A percentile compares a stretch with the other conserved stretches of the same genome.
Evolutionary conservation across 805 yeast species (phyloP).

Genomic region (Starmerella tilneyi): DNA sequence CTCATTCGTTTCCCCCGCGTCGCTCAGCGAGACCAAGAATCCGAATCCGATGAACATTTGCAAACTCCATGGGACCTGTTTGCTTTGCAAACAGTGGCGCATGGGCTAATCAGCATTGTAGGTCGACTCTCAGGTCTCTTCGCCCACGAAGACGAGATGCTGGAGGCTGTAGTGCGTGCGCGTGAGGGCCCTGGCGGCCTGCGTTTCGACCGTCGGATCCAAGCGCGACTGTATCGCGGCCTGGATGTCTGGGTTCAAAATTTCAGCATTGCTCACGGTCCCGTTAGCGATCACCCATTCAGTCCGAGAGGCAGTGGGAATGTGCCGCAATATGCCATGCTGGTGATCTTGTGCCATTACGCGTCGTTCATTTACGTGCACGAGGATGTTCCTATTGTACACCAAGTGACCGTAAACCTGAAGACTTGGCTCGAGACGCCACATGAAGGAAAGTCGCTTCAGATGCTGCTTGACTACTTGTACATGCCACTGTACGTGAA

Average conservation of each 20-base stretch:
- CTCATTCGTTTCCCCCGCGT: constrained; percentile 29
- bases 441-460: constrained; percentile 6
- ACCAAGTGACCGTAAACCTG: constrained; percentile 26
- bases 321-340: constrained; percentile 27
- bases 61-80: constrained; percentile 23
- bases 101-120: constrained; percentile 28
- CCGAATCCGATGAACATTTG: not conserved
- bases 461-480: constrained; percentile 23
- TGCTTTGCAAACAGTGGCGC: constrained; percentile 24
- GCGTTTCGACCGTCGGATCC: constrained; percentile 24
- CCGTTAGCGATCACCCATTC: constrained; percentile 26
- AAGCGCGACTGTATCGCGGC: constrained; percentile 28
- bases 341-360: constrained; percentile 26
- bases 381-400: constrained; percentile 29
- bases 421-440: constrained; percentile 22
- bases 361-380: constrained; percentile 27
- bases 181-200: constrained; percentile 10
- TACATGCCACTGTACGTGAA: constrained; percentile 27
- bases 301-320: constrained; percentile 16
- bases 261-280: constrained; percentile 26
- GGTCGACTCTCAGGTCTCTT: constrained; percentile 21
- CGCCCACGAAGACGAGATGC: constrained; percentile 20
- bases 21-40: constrained; percentile 8
- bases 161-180: constrained; percentile 17
- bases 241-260: constrained; percentile 29